These are phyloP conservation scores for Clonostachys rhizophaga DNA, from an alignment of 2,329 filamentous ascomycete species.

Conservation along the genomic window DNA sequence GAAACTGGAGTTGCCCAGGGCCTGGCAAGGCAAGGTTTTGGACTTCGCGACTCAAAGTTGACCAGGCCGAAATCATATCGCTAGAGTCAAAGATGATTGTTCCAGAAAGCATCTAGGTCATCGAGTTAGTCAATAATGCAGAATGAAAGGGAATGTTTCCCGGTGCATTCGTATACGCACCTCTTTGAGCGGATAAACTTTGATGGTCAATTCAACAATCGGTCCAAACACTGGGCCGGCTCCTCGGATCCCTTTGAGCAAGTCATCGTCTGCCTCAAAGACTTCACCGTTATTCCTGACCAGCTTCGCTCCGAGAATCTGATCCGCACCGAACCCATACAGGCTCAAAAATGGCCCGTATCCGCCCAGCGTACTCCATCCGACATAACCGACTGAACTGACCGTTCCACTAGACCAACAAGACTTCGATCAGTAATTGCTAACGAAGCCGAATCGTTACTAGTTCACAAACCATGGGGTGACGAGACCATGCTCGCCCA, in stretches of 20 bases:
- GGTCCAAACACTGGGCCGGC: slow-evolving; percentile 16
- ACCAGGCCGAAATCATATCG: no score
- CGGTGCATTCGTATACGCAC: background rate
- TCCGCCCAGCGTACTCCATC: slow-evolving; percentile 26
- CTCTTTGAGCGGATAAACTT: slow-evolving; percentile 9
- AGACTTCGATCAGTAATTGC: no score
- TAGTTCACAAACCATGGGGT: background rate
- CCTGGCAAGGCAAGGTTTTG: background rate
- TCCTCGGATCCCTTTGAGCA: slow-evolving; percentile 18
- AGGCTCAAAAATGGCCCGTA: slow-evolving; percentile 20
- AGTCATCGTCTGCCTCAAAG: slow-evolving; percentile 14
- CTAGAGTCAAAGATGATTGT: no score
- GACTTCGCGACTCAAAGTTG: no score
- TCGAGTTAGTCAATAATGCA: no score
- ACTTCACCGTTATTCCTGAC: slow-evolving; percentile 16
- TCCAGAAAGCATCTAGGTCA: no score
- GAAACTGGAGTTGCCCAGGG: background rate
- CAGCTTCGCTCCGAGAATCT: slow-evolving; percentile 23
- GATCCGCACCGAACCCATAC: slow-evolving; percentile 26
- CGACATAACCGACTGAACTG: slow-evolving; percentile 19
- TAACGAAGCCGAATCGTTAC: no score
- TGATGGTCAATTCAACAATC: slow-evolving; percentile 16
- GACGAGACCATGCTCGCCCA: slow-evolving; percentile 1
- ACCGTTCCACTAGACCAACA: background rate
- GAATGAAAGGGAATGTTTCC: no score